Evolutionary conservation across 352 stramenopile genomes (phyloP).

Genomic region (Globisporangium solare): DNA sequence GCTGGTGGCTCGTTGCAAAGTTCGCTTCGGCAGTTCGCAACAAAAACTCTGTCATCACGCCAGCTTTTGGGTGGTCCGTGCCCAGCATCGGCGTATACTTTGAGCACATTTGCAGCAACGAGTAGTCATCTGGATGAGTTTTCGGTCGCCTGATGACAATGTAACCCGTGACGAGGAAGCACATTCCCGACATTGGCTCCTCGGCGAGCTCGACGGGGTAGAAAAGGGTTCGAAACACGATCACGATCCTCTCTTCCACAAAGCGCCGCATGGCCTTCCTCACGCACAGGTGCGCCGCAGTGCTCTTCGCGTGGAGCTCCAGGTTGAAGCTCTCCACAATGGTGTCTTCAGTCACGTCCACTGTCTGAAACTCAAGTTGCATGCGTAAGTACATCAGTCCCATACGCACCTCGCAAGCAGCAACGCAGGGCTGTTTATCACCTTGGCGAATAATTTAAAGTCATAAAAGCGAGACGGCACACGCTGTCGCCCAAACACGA

Average conservation of each 20-base stretch:
- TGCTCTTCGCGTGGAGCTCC: slow-evolving; percentile 48
- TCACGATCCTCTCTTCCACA: slow-evolving; percentile 38
- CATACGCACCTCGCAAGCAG: too few relatives aligned
- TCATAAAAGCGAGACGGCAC: not conserved
- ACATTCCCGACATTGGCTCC: slow-evolving; percentile 28
- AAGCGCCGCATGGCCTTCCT: slow-evolving; percentile 50
- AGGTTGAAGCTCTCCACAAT: slow-evolving; percentile 58
- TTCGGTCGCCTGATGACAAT: not conserved
- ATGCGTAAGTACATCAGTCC: too few relatives aligned
- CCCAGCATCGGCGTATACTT: too few relatives aligned
- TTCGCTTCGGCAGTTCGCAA: too few relatives aligned
- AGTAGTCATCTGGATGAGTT: not conserved
- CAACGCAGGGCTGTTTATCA: too few relatives aligned
- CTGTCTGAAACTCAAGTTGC: not conserved
- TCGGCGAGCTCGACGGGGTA: slow-evolving; percentile 46
- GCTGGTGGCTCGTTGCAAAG: not conserved
- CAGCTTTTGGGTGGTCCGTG: too few relatives aligned
- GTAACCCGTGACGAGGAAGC: slow-evolving; percentile 21
- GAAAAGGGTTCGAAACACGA: slow-evolving; percentile 53
- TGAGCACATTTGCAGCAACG: too few relatives aligned
- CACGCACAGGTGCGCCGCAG: slow-evolving; percentile 41
- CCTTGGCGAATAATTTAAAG: not conserved
- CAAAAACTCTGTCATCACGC: too few relatives aligned
- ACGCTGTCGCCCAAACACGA: not conserved
- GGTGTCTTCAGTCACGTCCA: slow-evolving; percentile 28